Percentiles rank a stretch among this genome's conserved stretches.
phyloP scores from a whole-genome alignment of 1,284 basidiomycete species.

The Prillingera fragicola region DNA sequence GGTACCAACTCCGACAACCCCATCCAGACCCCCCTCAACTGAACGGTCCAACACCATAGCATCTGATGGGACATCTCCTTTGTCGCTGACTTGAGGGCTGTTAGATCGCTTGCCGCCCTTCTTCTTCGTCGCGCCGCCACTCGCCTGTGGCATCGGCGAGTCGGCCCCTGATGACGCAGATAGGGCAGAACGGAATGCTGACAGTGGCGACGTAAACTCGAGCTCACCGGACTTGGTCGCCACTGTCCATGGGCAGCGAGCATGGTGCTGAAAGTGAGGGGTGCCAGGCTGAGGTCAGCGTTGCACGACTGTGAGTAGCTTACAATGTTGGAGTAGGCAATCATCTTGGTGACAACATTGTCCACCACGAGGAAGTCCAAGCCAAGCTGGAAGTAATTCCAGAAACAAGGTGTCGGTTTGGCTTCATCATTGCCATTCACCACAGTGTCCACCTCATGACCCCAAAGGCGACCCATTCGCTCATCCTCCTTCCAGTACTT shows the following conservation, averaged over 20 bases:
- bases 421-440: neutral
- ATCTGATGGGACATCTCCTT: conserved; percentile 12
- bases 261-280: conserved; percentile 77
- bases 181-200: conserved; percentile 19
- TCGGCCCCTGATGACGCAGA: too few species aligned
- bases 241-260: conserved; percentile 81
- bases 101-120: conserved; percentile 7
- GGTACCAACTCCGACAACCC: conserved; percentile 24
- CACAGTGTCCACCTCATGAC: conserved; percentile 1
- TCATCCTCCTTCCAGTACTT: conserved; percentile 81
- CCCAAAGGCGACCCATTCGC: conserved; percentile 56
- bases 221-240: conserved; percentile 18
- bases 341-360: conserved; percentile 67
- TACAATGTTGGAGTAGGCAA: conserved; percentile 79
- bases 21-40: conserved; percentile 60
- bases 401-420: conserved; percentile 59
- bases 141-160: too few species aligned
- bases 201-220: conserved; percentile 22
- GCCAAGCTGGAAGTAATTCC: conserved; percentile 85
- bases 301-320: conserved; percentile 28
- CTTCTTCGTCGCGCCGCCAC: conserved; percentile 56
- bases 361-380: conserved; percentile 75
- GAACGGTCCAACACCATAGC: conserved; percentile 81
- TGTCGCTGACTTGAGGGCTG: neutral
- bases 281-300: conserved; percentile 64